Evolutionary conservation across 768 basidiomycete species (phyloP).

Genomic region (Phanerodontia chrysosporium): DNA sequence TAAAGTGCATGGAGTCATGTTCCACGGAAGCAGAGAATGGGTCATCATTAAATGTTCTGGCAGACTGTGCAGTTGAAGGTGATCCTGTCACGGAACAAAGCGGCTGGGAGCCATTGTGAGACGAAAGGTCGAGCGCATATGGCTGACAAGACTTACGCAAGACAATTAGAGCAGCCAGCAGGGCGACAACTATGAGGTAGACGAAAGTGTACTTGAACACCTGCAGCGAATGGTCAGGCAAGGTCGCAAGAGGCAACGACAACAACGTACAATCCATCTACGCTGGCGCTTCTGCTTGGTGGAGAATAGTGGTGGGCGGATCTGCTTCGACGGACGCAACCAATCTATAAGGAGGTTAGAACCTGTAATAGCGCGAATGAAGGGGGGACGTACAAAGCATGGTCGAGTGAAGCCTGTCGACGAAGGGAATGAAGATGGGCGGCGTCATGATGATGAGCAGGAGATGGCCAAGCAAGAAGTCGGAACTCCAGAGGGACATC

Average conservation of each 20-base stretch:
- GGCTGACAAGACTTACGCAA: slow-evolving; percentile 55
- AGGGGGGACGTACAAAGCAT: slow-evolving; percentile 70
- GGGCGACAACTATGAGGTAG: slow-evolving; percentile 71
- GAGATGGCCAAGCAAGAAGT: slow-evolving; percentile 84
- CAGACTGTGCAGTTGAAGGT: slow-evolving; percentile 79
- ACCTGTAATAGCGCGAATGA: slow-evolving; percentile 1
- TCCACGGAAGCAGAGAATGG: slow-evolving; percentile 5
- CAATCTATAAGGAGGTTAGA: slow-evolving; percentile 56
- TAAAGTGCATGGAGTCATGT: slow-evolving; percentile 8
- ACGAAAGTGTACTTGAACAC: slow-evolving; percentile 83
- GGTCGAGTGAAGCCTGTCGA: slow-evolving; percentile 87
- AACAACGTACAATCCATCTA: slow-evolving; percentile 72
- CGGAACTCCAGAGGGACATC: slow-evolving; percentile 94
- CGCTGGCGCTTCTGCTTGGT: slow-evolving; percentile 91
- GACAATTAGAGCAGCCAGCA: slow-evolving; percentile 77
- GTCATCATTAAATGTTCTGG: slow-evolving; percentile 66
- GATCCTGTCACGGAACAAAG: slow-evolving; percentile 78
- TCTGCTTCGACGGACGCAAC: slow-evolving; percentile 93
- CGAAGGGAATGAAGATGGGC: slow-evolving; percentile 80
- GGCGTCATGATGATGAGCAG: slow-evolving; percentile 85
- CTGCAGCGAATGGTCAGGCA: slow-evolving; percentile 30
- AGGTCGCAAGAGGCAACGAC: neutral
- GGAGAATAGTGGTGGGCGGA: slow-evolving; percentile 88
- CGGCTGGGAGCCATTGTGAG: slow-evolving; percentile 42
- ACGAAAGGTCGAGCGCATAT: slow-evolving; percentile 13